phyloP scores from a whole-genome alignment of 2,329 filamentous ascomycete species.

The Fusarium tricinctum region DNA sequence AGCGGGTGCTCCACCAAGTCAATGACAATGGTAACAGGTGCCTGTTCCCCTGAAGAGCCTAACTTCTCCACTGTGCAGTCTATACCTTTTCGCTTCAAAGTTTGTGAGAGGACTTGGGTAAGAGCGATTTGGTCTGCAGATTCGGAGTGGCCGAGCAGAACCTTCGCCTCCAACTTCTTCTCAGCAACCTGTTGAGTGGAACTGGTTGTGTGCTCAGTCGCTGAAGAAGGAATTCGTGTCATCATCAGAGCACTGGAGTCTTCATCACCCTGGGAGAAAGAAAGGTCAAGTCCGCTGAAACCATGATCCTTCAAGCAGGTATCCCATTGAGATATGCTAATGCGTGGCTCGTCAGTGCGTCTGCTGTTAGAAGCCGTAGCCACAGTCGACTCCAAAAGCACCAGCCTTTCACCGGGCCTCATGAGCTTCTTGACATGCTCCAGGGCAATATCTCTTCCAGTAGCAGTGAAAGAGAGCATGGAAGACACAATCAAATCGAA shows the following conservation, averaged over 20 bases:
- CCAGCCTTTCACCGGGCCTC: slow-evolving; percentile 1
- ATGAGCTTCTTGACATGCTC: slow-evolving; percentile 2
- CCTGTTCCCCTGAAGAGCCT: neutral
- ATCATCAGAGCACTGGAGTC: neutral
- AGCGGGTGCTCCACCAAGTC: slow-evolving; percentile 4
- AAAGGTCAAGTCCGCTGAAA: neutral
- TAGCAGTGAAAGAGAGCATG: neutral
- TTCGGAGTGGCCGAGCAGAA: neutral
- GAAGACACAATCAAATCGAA: slow-evolving; percentile 5
- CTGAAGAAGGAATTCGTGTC: neutral
- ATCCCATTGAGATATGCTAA: slow-evolving; percentile 1
- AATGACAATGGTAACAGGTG: neutral
- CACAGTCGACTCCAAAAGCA: slow-evolving; percentile 2
- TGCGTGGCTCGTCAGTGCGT: neutral
- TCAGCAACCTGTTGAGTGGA: neutral
- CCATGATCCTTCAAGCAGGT: neutral
- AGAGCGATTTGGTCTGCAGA: neutral
- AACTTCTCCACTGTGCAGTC: neutral
- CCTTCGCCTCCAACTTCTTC: neutral
- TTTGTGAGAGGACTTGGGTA: neutral
- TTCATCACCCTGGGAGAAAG: neutral
- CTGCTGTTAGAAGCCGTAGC: neutral
- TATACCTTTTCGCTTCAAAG: neutral
- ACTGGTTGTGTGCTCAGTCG: neutral
- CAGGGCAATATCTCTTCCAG: neutral